A percentile compares a stretch with the other conserved stretches of the same genome.
These are phyloP conservation scores for Deuterostichococcus epilithicus DNA, from an alignment of 139 green algal genomes.

Conservation along the genomic window DNA sequence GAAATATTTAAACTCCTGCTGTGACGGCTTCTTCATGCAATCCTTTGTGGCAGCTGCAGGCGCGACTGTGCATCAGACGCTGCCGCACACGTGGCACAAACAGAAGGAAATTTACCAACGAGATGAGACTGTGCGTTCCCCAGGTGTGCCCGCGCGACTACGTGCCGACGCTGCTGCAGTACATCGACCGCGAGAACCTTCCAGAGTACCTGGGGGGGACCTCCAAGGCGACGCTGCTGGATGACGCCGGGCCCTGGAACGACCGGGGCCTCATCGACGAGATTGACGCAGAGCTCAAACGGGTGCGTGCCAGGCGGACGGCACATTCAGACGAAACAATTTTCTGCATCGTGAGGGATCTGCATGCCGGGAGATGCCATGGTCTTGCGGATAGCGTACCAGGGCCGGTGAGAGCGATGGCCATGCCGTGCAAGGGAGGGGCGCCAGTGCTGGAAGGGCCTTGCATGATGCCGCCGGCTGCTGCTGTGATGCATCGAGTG, in stretches of 20 bases:
- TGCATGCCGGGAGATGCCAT: background rate
- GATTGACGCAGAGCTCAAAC: conserved; percentile 19
- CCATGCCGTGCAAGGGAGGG: background rate
- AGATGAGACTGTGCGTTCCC: too few species aligned
- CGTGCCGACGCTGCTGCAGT: conserved; percentile 62
- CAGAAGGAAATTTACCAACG: too few species aligned
- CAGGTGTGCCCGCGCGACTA: conserved; percentile 73
- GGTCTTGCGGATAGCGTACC: background rate
- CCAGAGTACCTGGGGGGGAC: conserved; percentile 74
- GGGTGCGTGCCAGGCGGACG: background rate
- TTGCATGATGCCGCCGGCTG: background rate
- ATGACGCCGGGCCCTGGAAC: conserved; percentile 81
- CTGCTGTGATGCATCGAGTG: too few species aligned
- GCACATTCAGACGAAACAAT: background rate
- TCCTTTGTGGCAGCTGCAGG: too few species aligned
- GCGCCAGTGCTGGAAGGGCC: background rate
- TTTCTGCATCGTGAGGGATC: background rate
- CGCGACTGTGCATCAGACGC: too few species aligned
- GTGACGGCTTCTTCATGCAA: too few species aligned
- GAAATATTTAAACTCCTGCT: too few species aligned
- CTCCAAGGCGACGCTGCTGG: conserved; percentile 58
- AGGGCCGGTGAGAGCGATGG: background rate
- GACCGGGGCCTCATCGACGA: conserved; percentile 47
- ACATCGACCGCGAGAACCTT: conserved; percentile 69
- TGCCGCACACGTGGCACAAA: too few species aligned